Conservation (phyloP, 495 filamentous ascomycete species). For the Tuber indicum region DNA sequence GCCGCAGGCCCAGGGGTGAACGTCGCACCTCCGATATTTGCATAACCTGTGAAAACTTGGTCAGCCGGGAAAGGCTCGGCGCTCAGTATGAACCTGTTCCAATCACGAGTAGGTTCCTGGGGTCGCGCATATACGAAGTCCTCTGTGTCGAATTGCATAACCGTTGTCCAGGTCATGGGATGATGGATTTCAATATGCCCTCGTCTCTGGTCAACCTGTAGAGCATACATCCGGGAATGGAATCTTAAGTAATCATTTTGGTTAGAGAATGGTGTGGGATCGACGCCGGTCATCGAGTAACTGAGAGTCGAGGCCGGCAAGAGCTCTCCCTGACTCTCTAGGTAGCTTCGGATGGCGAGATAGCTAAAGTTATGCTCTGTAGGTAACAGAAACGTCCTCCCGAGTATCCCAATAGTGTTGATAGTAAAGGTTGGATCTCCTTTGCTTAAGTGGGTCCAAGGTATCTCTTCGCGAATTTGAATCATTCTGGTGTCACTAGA, state of each 20-base stretch:
- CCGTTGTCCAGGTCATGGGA: neutral
- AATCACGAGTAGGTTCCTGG: neutral
- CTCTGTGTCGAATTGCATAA: neutral
- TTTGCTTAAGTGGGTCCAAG: neutral
- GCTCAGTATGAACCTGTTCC: neutral
- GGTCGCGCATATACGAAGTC: neutral
- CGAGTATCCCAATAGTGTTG: neutral
- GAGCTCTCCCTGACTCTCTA: neutral
- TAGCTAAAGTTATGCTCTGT: neutral
- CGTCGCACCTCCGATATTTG: neutral
- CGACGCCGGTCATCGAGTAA: neutral
- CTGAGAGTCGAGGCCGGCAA: neutral
- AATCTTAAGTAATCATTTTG: neutral
- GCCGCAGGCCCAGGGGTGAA: neutral
- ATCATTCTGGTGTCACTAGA: neutral
- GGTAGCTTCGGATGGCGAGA: neutral
- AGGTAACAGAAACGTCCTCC: neutral
- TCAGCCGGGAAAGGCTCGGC: neutral
- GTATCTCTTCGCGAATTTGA: neutral
- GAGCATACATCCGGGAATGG: neutral
- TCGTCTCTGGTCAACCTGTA: neutral
- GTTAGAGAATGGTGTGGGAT: neutral
- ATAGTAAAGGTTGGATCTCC: neutral
- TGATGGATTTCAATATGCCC: neutral
- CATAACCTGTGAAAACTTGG: neutral